Evolutionary conservation across 352 stramenopile genomes (phyloP), one percentile per base, ranked within the genome.

Genomic region (Globisporangium splendens): DNA sequence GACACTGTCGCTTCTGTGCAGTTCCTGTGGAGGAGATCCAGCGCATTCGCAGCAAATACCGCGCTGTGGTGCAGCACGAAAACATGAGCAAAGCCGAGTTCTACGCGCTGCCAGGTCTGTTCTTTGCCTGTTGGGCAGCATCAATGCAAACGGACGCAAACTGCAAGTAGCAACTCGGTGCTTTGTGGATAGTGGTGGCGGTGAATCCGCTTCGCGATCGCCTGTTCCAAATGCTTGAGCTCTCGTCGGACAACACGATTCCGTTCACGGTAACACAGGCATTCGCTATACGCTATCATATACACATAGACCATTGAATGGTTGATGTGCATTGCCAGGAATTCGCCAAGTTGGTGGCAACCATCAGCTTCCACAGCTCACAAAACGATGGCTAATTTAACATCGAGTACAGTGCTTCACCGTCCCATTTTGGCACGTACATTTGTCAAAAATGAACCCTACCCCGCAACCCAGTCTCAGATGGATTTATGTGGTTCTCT

Each of bases 11-110:
- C n/a, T n/a, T n/a, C n/a, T n/a, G n/a, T n/a, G n/a, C 43, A 88
- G 78, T 86, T 33, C 68, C 73, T 8, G 61, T 68, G 14, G 68
- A 72, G 28, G 78, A 88, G 53, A 88, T 88, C 46, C 67, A 80
- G 47, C 69, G 76, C 54, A 71, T 88, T 24, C 70, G 73, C 15
- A 50, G 62, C 15, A 82, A 77, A 66, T 79, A 75, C 48, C 64
- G 69, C 24, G 55, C 50, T 0, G 22, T 79, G 18, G 64, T 57
- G 8, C 69, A 63, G 8, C 56, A 63, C 3, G 72, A 86, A 70
- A 61, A 73, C 31, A 88, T 88, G 78, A 77, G 54, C 13, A 73
- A 68, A 59, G 75, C 75, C 14, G 76, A 88, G 54, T 88, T 88
- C 56, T 78, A 70, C 53, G 57, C 70, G 13, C 46, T 85, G 1